Evolutionary conservation across 139 green algal genomes (phyloP), one percentile per base, ranked within the genome.

Genomic region (Raphidocelis subcapitata): DNA sequence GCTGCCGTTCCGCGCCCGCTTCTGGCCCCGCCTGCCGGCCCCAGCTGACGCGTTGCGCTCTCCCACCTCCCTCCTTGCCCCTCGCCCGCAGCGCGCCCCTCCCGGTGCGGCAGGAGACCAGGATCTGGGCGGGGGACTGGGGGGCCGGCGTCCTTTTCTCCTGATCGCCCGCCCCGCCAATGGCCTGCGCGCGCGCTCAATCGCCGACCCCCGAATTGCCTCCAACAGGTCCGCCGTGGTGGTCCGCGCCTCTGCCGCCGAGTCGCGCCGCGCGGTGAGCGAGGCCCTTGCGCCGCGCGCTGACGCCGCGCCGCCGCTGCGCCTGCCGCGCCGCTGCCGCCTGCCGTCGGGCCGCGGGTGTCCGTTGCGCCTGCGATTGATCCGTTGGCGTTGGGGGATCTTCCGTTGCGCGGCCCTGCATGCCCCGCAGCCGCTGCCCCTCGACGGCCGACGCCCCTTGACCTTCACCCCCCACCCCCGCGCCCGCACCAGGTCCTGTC

Each of bases 201-300:
- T n/a, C n/a, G n/a, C n/a, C n/a, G n/a, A n/a, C 41, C 8, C 12
- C 12, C 41, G 8, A 20, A 8, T 49, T 49, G 41, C 12, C 37
- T 63, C 16, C 54, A 16, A 60, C 79, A 84, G 83, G 63, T 65
- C 69, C 63, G 69, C 80, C 28, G 83, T 91, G 23, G 83, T 91
- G 1, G 83, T 91, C 70, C 77, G 76, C 44, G 85, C 76, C 65
- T 80, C 75, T 14, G 76, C n/a, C n/a, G n/a, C 84, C 52, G 87
- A 92, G 77, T 75, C 75, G 15, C 82, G 84, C 74, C 86, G 76
- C 67, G 83, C 84, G 68, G 86, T 94, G 44, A 80, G 75, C 62
- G 23, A n/a, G 14, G 24, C n/a, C 29, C 55, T 67, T 14, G 24
- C 23, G 61, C 26, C 41, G 32, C 21, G 61, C 32, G 15, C 29